Evolutionary conservation across 768 basidiomycete genomes (phyloP).

Genomic region (Termitomyces sp.): DNA sequence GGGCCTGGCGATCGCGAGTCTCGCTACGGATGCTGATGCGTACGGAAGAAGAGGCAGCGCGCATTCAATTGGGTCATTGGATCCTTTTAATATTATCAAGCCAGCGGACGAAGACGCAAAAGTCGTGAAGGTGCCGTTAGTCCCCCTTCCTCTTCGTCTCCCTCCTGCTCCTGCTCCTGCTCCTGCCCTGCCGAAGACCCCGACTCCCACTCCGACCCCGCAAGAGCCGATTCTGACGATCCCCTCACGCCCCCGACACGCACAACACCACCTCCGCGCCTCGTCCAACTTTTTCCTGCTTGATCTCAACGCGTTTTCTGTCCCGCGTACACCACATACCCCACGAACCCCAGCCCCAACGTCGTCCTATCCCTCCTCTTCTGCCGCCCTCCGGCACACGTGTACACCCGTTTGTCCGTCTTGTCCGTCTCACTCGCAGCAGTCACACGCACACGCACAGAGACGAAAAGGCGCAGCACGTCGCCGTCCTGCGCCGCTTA

Average conservation of each 20-base stretch:
- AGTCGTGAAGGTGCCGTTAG: conserved; percentile 16
- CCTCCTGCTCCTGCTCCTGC: conserved; percentile 5
- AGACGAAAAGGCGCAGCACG: conserved; percentile 26
- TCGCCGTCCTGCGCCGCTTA: conserved; percentile 37
- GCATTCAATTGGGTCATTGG: conserved; percentile 47
- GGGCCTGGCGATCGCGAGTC: conserved; percentile 18
- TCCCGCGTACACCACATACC: conserved; percentile 19
- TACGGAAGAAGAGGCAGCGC: conserved; percentile 41
- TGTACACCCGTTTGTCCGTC: too few species aligned
- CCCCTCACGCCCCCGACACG: conserved; percentile 33
- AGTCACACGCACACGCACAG: neutral
- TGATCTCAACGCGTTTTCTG: conserved; percentile 35
- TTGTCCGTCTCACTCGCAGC: too few species aligned
- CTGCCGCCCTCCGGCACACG: too few species aligned
- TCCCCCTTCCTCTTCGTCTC: conserved; percentile 17
- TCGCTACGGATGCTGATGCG: conserved; percentile 12
- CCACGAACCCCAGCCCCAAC: neutral
- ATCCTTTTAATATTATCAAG: conserved; percentile 47
- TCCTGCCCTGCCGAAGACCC: neutral
- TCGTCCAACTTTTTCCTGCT: conserved; percentile 35
- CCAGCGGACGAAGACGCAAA: conserved; percentile 27
- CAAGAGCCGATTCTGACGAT: conserved; percentile 32
- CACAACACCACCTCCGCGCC: conserved; percentile 33
- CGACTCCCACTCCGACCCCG: too few species aligned
- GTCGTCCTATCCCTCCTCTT: too few species aligned